phyloP scores from a whole-genome alignment of 352 stramenopile genomes.

The Pythium brachiatum region DNA sequence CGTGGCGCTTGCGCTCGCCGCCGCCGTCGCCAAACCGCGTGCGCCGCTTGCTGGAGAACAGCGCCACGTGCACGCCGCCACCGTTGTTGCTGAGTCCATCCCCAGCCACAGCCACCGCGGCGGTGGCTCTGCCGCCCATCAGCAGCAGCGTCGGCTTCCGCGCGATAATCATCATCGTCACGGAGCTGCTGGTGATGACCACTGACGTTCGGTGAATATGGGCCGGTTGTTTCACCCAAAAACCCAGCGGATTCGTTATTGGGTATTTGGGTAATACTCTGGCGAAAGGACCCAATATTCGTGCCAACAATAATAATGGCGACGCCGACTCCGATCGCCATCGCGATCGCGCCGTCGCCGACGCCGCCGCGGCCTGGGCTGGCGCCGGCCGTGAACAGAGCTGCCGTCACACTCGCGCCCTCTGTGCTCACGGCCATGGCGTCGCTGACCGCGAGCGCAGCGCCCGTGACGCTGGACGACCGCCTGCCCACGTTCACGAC shows the following conservation, averaged over 20 bases:
- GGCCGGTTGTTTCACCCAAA: constrained; percentile 8
- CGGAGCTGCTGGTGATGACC: not conserved
- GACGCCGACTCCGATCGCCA: constrained; percentile 7
- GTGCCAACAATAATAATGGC: constrained; percentile 6
- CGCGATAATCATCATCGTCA: not conserved
- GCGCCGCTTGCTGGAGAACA: constrained; percentile 32
- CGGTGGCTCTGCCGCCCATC: not conserved
- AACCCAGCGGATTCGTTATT: not conserved
- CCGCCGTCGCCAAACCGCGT: constrained; percentile 17
- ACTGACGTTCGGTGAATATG: not conserved
- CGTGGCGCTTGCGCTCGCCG: constrained; percentile 18
- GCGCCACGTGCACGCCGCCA: not conserved
- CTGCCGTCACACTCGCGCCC: not conserved
- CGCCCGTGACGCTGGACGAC: constrained; percentile 18
- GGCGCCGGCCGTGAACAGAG: not conserved
- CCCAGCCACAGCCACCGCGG: too few species aligned
- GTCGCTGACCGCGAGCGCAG: not conserved
- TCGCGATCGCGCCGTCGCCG: constrained; percentile 2
- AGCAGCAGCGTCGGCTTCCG: not conserved
- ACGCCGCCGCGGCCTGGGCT: not conserved
- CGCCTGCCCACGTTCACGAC: constrained; percentile 51
- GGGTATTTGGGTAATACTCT: constrained; percentile 6
- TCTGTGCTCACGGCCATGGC: constrained; percentile 4
- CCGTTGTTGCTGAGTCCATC: not conserved
- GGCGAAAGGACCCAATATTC: not conserved